Base-by-base conservation (phyloP, 2,329 filamentous ascomycete species). In the Pyricularia grisea region DNA sequence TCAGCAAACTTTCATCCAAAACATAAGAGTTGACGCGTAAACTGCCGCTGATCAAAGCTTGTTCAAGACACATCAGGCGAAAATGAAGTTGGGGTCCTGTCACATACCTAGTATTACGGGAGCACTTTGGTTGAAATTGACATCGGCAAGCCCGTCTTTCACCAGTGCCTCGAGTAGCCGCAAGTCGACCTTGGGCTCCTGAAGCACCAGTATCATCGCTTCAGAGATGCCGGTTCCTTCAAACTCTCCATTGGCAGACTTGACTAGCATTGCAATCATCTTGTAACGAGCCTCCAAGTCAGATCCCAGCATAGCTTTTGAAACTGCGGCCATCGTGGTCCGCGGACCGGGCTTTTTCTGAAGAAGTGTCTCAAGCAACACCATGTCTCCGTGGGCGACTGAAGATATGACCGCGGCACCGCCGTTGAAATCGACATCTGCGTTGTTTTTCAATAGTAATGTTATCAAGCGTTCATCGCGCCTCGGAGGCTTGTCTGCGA, bases 371-470 rank as follows among this genome's bases (percentile, higher is more conserved):
- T 79, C 77, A 0, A 88, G 73, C 0, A 88, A 75, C 0, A 74
- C 74, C 0, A 83, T 68, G 66, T 88, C 85, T 33, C 79, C 81
- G 68, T 84, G 82, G 1, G 75, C 71, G 23, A 88, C 82, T 0
- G 85, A 81, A 0, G 81, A 78, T 0, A 80, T 75, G 17, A 88
- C 77, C 2, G 80, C 81, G n/a, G 81, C 77, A 0, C 85, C 84
- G 30, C 83, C 81, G 61, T 84, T 83, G 68, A 83, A 84, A 71
- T 86, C 87, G 55, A 86, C 80, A 66, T 87, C 85, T 4, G 83
- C 83, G 17, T 83, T 81, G 70, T 85, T 78, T 2, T 80, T 78
- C 5, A 88, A 76, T 3, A 88, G 76, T 4, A 88, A 78, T 7
- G 80, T 79, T 68, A 88, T 84, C 12, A 88, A 76, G 1, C 79